Percentiles rank a stretch among this genome's conserved stretches.
phyloP scores from a whole-genome alignment of 345 rosid genomes.

The Anacardium occidentale region DNA sequence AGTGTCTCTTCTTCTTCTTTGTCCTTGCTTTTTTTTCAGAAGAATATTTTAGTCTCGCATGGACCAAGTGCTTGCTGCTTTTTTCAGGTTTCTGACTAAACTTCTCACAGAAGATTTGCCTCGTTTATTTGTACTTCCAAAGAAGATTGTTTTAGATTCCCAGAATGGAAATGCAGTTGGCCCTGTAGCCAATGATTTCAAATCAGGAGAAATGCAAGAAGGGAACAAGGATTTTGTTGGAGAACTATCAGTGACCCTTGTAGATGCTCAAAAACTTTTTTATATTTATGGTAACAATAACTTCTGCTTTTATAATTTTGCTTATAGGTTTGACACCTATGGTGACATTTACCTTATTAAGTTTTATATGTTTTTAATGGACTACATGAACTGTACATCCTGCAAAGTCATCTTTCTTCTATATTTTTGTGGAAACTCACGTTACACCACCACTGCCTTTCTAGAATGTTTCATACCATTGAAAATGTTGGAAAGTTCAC shows the following conservation, averaged over 20 bases:
- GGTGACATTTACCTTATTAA: neutral
- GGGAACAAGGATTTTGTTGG: constrained; percentile 90
- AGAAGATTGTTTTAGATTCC: constrained; percentile 96
- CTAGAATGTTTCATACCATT: neutral
- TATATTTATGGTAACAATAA: constrained; percentile 60
- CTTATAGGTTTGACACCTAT: neutral
- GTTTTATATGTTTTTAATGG: neutral
- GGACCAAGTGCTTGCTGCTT: constrained; percentile 1
- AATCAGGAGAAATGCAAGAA: constrained; percentile 83
- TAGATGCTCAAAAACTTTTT: constrained; percentile 86
- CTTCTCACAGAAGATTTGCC: constrained; percentile 96
- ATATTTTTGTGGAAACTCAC: neutral
- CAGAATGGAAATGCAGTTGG: constrained; percentile 95
- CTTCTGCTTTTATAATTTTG: neutral
- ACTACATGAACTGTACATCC: neutral
- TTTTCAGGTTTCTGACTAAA: constrained; percentile 82
- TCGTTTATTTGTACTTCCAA: constrained; percentile 87
- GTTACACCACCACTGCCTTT: neutral
- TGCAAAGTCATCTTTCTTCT: constrained; percentile 8
- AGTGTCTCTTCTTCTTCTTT: too few species aligned
- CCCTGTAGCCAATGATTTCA: constrained; percentile 62
- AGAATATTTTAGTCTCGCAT: too few species aligned
- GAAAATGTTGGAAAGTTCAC: constrained; percentile 2
- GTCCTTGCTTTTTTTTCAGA: too few species aligned
- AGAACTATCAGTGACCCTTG: constrained; percentile 92